Evolutionary conservation across 2,329 filamentous ascomycete species (phyloP), one percentile per base, ranked within the genome.

Genomic region (Diaporthe citri): DNA sequence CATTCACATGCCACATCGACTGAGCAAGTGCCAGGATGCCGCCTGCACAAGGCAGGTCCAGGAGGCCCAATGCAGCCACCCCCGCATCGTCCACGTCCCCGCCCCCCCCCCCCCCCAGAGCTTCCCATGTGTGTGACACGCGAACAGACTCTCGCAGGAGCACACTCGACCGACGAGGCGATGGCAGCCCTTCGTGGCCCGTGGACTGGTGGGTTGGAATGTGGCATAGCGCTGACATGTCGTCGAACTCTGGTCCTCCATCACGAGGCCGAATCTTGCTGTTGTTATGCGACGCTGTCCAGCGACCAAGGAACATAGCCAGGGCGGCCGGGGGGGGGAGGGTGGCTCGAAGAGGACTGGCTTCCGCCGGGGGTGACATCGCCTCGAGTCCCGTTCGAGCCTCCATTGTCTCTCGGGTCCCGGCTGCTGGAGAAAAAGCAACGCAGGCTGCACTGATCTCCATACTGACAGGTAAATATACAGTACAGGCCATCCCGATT

Each of bases 301-400:
- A 67, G 31, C 10, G 31, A 15, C 46, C 46, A 67, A 52, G 46
- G 46, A 51, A 52, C 64, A 51, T 39, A 12, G 43, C 22, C 22
- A 51, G 31, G 46, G 62, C 43, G 46, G 12, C 31, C 46, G 39
- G 31, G 64, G 34, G 28, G 10, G 12, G 10, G 12, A 15, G 46
- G n/a, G 20, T 41, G 31, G 46, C 64, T 41, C 34, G 34, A 55
- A 69, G 64, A 22, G 64, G 64, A 69, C 48, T 69, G 64, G 34
- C 64, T 69, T 55, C 64, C 64, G 64, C 34, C 64, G n/a, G n/a
- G 48, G 34, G 64, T 69, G 64, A 69, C 64, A 69, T 69, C 34
- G 64, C 36, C 48, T 41, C 46, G n/a, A 55, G 64, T 55, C 34
- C 64, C n/a, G 46, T 69, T 55, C 34, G 64, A 69, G 64, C 64